phyloP scores from a whole-genome alignment of 805 yeast genomes.

The Metschnikowia santaceciliae region DNA sequence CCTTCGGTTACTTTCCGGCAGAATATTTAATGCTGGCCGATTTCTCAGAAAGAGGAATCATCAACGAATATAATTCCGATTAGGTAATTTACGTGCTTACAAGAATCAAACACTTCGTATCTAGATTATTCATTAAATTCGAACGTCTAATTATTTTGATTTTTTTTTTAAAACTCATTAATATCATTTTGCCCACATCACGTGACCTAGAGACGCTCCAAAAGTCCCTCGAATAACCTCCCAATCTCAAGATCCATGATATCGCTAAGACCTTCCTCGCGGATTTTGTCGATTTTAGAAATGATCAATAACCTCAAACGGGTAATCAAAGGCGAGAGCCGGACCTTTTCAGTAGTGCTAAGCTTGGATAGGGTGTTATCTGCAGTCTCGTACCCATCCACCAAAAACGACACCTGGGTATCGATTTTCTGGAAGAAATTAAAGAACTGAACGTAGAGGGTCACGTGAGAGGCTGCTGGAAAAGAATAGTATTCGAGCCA shows the following conservation, averaged over 20 bases:
- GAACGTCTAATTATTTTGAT: too few species aligned
- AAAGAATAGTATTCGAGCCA: slow-evolving; percentile 40
- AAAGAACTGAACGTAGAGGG: slow-evolving; percentile 18
- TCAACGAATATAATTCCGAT: too few species aligned
- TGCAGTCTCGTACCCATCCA: slow-evolving; percentile 23
- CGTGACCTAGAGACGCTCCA: slow-evolving; percentile 24
- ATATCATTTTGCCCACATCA: background rate
- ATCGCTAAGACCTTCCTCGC: slow-evolving; percentile 9
- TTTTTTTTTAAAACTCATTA: too few species aligned
- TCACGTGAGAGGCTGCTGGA: slow-evolving; percentile 7
- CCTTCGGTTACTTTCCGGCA: too few species aligned
- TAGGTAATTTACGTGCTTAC: too few species aligned
- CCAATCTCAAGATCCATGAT: slow-evolving; percentile 35
- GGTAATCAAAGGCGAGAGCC: slow-evolving; percentile 51
- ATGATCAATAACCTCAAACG: slow-evolving; percentile 45
- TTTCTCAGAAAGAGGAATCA: too few species aligned
- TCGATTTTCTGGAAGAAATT: slow-evolving; percentile 36
- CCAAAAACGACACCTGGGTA: slow-evolving; percentile 25
- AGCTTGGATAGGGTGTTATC: slow-evolving; percentile 19
- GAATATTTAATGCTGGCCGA: too few species aligned
- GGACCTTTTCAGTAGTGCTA: slow-evolving; percentile 47
- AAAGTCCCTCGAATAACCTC: slow-evolving; percentile 36
- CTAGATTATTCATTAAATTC: too few species aligned
- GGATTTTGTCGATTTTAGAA: slow-evolving; percentile 21
- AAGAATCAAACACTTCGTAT: too few species aligned